A percentile compares a stretch with the other conserved stretches of the same genome.
Evolutionary conservation across 805 yeast genomes (phyloP).

Genomic region (Lachancea meyersii): DNA sequence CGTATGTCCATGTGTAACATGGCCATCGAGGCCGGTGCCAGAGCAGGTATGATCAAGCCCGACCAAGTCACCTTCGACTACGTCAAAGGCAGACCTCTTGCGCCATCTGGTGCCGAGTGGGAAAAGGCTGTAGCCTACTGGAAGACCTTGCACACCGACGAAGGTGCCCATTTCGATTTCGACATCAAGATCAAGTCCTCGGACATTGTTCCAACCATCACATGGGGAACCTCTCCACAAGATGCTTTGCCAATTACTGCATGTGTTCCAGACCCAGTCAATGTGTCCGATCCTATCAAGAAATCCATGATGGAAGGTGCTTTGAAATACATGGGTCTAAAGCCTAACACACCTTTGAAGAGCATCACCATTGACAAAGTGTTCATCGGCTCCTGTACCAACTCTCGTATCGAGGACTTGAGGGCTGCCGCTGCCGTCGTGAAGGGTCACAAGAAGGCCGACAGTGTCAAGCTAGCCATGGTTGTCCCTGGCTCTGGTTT

Average conservation of each 20-base stretch:
- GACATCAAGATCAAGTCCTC: slow-evolving; percentile 75
- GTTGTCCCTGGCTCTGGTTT: slow-evolving; percentile 98
- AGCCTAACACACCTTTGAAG: slow-evolving; percentile 70
- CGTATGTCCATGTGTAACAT: slow-evolving; percentile 99
- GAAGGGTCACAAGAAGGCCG: slow-evolving; percentile 82
- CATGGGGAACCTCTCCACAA: slow-evolving; percentile 99
- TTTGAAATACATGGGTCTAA: slow-evolving; percentile 83
- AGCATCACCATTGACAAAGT: slow-evolving; percentile 84
- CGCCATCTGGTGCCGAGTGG: slow-evolving; percentile 93
- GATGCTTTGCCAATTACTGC: slow-evolving; percentile 95
- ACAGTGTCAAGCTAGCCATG: slow-evolving; percentile 70
- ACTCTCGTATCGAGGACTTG: slow-evolving; percentile 94
- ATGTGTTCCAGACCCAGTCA: slow-evolving; percentile 83
- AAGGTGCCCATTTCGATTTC: slow-evolving; percentile 81
- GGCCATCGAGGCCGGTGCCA: slow-evolving; percentile 98
- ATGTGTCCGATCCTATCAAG: slow-evolving; percentile 62
- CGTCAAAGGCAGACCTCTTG: slow-evolving; percentile 87
- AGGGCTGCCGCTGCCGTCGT: slow-evolving; percentile 93
- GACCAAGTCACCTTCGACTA: slow-evolving; percentile 85
- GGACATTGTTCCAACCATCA: slow-evolving; percentile 90
- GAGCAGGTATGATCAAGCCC: slow-evolving; percentile 99
- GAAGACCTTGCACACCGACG: slow-evolving; percentile 82
- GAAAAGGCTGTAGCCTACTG: slow-evolving; percentile 89
- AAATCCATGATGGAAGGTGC: slow-evolving; percentile 88
- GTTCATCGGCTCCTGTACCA: slow-evolving; percentile 97